A percentile compares a stretch with the other conserved stretches of the same genome.
Conservation (phyloP, 2,329 filamentous ascomycete genomes). For the Zasmidium citrigriseum region DNA sequence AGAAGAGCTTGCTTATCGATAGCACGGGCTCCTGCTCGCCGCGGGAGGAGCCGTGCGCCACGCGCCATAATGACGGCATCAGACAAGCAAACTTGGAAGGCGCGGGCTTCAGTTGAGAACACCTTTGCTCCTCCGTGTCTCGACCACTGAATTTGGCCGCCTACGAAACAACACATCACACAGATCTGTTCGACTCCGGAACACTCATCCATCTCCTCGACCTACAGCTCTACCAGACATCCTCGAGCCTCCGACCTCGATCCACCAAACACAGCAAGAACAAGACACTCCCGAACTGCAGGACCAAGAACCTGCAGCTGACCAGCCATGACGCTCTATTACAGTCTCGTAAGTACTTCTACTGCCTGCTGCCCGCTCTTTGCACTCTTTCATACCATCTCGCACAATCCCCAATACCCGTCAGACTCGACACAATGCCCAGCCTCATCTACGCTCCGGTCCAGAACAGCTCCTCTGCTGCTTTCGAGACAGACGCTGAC, state of each 20-base stretch:
- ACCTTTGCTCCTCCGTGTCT: neutral
- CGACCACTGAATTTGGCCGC: neutral
- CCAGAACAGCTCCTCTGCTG: conserved; percentile 1
- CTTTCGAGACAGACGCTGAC: conserved; percentile 19
- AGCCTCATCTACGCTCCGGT: conserved; percentile 41
- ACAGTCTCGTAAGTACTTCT: conserved; percentile 59
- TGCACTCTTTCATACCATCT: neutral
- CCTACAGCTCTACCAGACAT: neutral
- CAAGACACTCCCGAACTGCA: neutral
- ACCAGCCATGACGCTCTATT: conserved; percentile 67
- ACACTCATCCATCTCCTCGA: neutral
- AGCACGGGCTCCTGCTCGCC: neutral
- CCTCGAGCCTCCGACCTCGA: neutral
- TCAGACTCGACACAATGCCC: conserved; percentile 30
- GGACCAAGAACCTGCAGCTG: conserved; percentile 13
- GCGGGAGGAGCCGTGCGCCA: neutral
- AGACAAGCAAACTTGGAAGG: neutral
- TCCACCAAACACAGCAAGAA: conserved; percentile 4
- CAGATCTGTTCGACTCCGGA: neutral
- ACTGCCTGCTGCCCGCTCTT: conserved; percentile 10
- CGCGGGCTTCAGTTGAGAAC: neutral
- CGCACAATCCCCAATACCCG: neutral
- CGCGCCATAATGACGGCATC: neutral
- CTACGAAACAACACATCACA: neutral
- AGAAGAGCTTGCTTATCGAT: conserved; percentile 2